These are phyloP conservation scores for Candida maltosa DNA, from an alignment of 805 yeast genomes.

Conservation along the genomic window DNA sequence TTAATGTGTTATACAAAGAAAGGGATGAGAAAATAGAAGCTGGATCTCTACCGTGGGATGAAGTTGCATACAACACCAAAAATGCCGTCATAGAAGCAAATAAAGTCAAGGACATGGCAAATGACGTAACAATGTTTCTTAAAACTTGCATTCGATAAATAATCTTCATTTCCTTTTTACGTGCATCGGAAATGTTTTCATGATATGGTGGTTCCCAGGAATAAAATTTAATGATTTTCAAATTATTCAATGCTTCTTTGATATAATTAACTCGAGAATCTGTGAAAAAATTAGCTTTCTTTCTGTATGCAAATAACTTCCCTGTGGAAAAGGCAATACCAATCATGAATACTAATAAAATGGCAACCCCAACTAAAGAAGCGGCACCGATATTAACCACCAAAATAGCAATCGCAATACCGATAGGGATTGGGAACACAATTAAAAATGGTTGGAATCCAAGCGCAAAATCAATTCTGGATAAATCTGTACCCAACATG, in stretches of 20 bases:
- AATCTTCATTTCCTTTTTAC: slow-evolving; percentile 59
- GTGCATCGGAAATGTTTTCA: slow-evolving; percentile 48
- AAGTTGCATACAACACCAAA: slow-evolving; percentile 33
- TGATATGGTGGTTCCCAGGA: slow-evolving; percentile 88
- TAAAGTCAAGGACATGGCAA: slow-evolving; percentile 64
- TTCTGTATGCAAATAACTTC: slow-evolving; percentile 53
- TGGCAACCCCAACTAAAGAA: slow-evolving; percentile 66
- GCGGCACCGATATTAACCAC: slow-evolving; percentile 68
- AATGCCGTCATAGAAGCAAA: slow-evolving; percentile 64
- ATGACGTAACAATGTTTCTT: slow-evolving; percentile 60
- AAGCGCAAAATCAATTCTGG: slow-evolving; percentile 76
- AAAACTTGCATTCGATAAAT: slow-evolving; percentile 63
- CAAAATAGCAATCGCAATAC: slow-evolving; percentile 61
- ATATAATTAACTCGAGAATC: slow-evolving; percentile 74
- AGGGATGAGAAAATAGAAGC: slow-evolving; percentile 69
- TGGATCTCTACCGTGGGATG: slow-evolving; percentile 39
- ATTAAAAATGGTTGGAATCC: slow-evolving; percentile 63
- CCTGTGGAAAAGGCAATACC: slow-evolving; percentile 47
- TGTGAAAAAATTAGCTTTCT: slow-evolving; percentile 57
- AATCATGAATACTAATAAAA: slow-evolving; percentile 49
- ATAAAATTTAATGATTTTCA: slow-evolving; percentile 82
- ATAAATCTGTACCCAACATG: slow-evolving; percentile 75
- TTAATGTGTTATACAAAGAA: slow-evolving; percentile 60
- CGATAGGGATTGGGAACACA: slow-evolving; percentile 62
- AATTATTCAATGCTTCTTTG: slow-evolving; percentile 73